A percentile compares a stretch with the other conserved stretches of the same genome.
phyloP scores from a whole-genome alignment of 2,329 filamentous ascomycete species.

The Pyricularia sp. region DNA sequence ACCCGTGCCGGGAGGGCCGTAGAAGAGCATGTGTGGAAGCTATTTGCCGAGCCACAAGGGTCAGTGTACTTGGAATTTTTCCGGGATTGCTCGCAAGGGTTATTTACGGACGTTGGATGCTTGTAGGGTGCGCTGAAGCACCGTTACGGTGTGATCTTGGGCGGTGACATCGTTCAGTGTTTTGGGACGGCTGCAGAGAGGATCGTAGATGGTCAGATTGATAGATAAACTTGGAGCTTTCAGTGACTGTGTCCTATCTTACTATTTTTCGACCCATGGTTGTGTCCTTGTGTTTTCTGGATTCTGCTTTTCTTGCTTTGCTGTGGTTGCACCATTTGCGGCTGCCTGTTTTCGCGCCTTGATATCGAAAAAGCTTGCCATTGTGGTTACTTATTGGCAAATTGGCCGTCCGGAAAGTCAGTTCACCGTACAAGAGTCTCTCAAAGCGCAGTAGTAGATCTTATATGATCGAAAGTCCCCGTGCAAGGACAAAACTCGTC shows the following conservation, averaged over 20 bases:
- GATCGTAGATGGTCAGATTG: background rate
- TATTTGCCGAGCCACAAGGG: slow-evolving; percentile 15
- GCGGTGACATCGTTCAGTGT: slow-evolving; percentile 88
- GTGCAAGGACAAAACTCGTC: background rate
- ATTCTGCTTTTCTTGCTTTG: slow-evolving; percentile 50
- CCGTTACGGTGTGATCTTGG: slow-evolving; percentile 91
- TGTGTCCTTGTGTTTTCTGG: slow-evolving; percentile 57
- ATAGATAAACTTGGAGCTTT: background rate
- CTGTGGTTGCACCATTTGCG: slow-evolving; percentile 45
- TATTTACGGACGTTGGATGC: slow-evolving; percentile 61
- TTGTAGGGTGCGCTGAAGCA: slow-evolving; percentile 85
- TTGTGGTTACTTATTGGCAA: slow-evolving; percentile 20
- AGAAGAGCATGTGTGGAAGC: slow-evolving; percentile 99
- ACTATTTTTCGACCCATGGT: slow-evolving; percentile 99
- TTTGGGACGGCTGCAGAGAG: slow-evolving; percentile 63
- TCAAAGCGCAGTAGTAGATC: background rate
- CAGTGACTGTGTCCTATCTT: slow-evolving; percentile 15
- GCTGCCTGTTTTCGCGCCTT: slow-evolving; percentile 78
- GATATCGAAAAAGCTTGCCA: slow-evolving; percentile 92
- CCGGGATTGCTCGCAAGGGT: background rate
- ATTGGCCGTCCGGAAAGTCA: background rate
- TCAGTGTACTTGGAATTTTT: background rate
- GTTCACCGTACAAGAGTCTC: background rate
- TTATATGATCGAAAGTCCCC: background rate
- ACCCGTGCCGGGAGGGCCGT: slow-evolving; percentile 90